These are phyloP conservation scores for Cytospora chrysosperma DNA, from an alignment of 2,329 filamentous ascomycete species.

Conservation along the genomic window DNA sequence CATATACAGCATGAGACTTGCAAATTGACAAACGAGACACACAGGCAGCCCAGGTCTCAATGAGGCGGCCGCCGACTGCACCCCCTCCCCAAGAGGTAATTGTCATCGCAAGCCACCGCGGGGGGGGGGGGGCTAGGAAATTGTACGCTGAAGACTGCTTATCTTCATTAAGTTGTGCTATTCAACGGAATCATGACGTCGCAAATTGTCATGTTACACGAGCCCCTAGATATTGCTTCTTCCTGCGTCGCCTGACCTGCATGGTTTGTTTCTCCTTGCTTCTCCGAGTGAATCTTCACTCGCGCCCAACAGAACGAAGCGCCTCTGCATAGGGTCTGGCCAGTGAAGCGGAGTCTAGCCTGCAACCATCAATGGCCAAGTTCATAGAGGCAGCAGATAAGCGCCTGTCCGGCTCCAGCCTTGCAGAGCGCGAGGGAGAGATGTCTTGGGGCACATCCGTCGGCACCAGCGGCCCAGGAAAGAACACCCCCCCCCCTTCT, in stretches of 20 bases:
- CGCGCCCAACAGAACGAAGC: not conserved
- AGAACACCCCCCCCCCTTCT: not conserved
- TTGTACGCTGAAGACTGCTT: not conserved
- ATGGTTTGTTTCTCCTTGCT: constrained; percentile 7
- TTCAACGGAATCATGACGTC: not conserved
- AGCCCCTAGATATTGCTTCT: not conserved
- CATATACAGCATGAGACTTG: not conserved
- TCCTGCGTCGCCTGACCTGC: not conserved
- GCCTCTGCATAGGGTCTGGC: not conserved
- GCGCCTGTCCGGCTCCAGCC: not conserved
- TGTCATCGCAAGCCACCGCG: not conserved
- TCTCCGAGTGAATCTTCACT: not conserved
- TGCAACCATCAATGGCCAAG: not conserved
- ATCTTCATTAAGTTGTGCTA: not conserved
- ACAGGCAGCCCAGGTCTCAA: not conserved
- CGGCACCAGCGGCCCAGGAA: not conserved
- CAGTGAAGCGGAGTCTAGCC: not conserved
- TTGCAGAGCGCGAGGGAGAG: not conserved
- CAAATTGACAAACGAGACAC: not conserved
- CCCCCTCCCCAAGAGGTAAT: not conserved
- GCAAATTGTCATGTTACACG: constrained; percentile 1
- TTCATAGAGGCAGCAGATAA: not conserved
- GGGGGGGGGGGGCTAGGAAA: not conserved
- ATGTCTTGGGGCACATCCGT: not conserved
- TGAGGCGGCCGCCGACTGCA: not conserved